Evolutionary conservation across 2,329 filamentous ascomycete genomes (phyloP), one percentile per base, ranked within the genome.

Genomic region (Chalaropsis ovoidea): DNA sequence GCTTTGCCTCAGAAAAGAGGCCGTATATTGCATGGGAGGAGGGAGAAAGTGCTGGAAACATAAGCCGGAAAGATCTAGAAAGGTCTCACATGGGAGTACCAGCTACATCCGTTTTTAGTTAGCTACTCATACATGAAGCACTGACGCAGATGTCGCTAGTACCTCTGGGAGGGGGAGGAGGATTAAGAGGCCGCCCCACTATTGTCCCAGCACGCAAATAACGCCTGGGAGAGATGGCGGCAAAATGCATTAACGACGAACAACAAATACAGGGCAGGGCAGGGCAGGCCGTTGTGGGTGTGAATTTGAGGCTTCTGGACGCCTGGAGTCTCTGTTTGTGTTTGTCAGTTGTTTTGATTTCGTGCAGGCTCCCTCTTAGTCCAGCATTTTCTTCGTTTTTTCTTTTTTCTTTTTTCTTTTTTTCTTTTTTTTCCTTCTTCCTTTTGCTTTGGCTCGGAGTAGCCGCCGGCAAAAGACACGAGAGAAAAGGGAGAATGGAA

Each of bases 21-120:
- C 15, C 3, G 43, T 8, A 8, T 7, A n/a, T 47, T 17, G 43
- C 15, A n/a, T n/a, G 43, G 15, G 3, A 47, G 43, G 15, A 47
- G 43, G n/a, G 43, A 47, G 54, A 39, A 58, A 19, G 24, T 58
- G 54, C 13, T 35, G 27, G 54, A 39, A 58, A 27, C 54, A 31
- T 58, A 39, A 58, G 24, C 15, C 54, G 31, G 54, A 58, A 58
- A 8, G 54, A 39, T 58, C 27, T 39, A 58, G 54, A 31, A 58
- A 58, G 54, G 35, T 35, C 31, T 39, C 24, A 58, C 27, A 35
- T 39, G 54, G 27, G 41, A 60, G 63, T 64, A 64, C 42, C 52
- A 39, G 52, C 54, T 64, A 64, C 63, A 60, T 64, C 42, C 54
- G 10, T 15, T 35, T 27, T 60, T 4, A n/a, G 63, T 61, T 39